Conservation (phyloP, 108 stramenopile species). For the Cyclotella kingstonii region DNA sequence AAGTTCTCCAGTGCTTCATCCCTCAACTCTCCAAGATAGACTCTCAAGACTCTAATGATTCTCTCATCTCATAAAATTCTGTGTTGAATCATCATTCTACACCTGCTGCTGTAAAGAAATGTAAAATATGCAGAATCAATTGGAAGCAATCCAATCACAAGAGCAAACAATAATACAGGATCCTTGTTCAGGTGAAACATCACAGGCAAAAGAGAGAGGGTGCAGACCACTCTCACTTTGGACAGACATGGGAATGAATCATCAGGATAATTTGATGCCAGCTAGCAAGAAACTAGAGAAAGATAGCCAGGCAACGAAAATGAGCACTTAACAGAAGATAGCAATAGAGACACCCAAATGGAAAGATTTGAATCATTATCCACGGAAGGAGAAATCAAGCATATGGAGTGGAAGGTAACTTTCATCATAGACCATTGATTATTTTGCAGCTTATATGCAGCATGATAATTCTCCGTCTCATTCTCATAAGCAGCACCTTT, state of each 20-base stretch:
- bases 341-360: no score
- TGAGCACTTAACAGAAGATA: no score
- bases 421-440: no score
- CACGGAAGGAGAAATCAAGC: no score
- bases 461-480: no score
- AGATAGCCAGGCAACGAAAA: no score
- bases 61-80: conserved; percentile 30
- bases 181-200: not conserved
- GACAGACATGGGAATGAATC: no score
- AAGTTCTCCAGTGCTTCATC: not conserved
- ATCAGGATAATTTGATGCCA: not conserved
- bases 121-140: conserved; percentile 14
- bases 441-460: no score
- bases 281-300: no score
- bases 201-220: not conserved
- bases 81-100: conserved; percentile 30
- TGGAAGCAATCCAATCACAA: conserved; percentile 22
- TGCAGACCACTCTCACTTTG: not conserved
- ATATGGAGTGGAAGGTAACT: no score
- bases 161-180: conserved; percentile 13
- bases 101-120: conserved; percentile 11
- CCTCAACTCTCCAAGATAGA: not conserved
- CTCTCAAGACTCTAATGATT: conserved; percentile 5
- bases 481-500: no score
- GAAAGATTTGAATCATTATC: no score